Percentiles rank a stretch among this genome's conserved stretches.
Conservation (phyloP, 2,329 filamentous ascomycete species). For the Pseudogymnoascus sp. region DNA sequence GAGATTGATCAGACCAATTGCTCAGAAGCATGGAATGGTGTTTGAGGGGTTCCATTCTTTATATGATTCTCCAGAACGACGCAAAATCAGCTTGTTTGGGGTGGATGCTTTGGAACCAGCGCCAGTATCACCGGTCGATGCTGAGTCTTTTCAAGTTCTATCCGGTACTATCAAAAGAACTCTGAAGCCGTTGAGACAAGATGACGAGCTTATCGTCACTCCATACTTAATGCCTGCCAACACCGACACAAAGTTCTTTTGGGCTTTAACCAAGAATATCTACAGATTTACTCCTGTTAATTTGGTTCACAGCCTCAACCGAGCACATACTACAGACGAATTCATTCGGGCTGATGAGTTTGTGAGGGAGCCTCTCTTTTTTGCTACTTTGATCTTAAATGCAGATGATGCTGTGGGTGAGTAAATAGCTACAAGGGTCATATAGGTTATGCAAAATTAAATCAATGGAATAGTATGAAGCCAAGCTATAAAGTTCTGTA, state of each 20-base stretch:
- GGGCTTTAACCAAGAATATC: conserved; percentile 32
- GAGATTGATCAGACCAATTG: not conserved
- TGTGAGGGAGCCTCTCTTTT: conserved; percentile 26
- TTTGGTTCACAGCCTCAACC: conserved; percentile 5
- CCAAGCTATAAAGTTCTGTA: not conserved
- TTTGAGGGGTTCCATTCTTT: conserved; percentile 18
- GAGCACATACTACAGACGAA: conserved; percentile 10
- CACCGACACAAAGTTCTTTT: conserved; percentile 23
- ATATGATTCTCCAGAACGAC: conserved; percentile 20
- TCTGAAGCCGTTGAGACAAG: conserved; percentile 16
- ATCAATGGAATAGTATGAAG: not conserved
- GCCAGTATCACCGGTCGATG: conserved; percentile 31
- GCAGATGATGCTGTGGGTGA: conserved; percentile 19
- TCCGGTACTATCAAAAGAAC: conserved; percentile 18
- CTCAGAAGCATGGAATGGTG: conserved; percentile 35
- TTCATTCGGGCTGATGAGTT: conserved; percentile 25
- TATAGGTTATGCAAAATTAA: not conserved
- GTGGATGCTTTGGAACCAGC: conserved; percentile 28
- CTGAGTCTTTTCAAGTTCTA: conserved; percentile 19
- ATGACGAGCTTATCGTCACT: conserved; percentile 17
- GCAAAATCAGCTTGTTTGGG: conserved; percentile 31
- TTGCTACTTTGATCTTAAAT: conserved; percentile 25
- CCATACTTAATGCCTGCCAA: conserved; percentile 22
- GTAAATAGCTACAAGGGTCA: not conserved
- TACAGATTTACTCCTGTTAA: conserved; percentile 33